Evolutionary conservation across 2,329 filamentous ascomycete genomes (phyloP).

Genomic region (Claviceps lovelessii): DNA sequence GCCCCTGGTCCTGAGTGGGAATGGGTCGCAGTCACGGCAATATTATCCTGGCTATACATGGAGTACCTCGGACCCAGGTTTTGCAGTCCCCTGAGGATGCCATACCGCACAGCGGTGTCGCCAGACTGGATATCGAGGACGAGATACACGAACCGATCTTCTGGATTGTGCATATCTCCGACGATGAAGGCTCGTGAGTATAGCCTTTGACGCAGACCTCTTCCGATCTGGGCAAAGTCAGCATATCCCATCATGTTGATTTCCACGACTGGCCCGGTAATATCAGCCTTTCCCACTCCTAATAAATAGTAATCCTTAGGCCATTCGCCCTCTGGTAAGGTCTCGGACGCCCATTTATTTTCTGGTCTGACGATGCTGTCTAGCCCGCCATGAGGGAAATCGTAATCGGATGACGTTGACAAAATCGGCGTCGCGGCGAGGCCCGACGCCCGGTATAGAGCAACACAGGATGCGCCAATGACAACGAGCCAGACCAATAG

Average conservation of each 20-base stretch:
- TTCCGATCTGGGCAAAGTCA: constrained; percentile 62
- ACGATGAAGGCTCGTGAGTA: constrained; percentile 82
- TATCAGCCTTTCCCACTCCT: constrained; percentile 39
- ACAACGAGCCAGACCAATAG: constrained; percentile 7
- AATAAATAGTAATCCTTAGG: constrained; percentile 26
- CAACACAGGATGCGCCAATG: constrained; percentile 5
- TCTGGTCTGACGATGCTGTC: constrained; percentile 1
- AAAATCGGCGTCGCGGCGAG: constrained; percentile 7
- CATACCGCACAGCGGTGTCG: constrained; percentile 74
- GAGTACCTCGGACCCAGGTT: constrained; percentile 56
- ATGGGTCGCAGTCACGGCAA: constrained; percentile 85
- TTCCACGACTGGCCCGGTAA: constrained; percentile 64
- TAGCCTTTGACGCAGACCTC: constrained; percentile 68
- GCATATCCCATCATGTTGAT: constrained; percentile 87
- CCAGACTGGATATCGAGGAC: constrained; percentile 77
- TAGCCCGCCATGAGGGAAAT: constrained; percentile 1
- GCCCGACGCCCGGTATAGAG: constrained; percentile 8
- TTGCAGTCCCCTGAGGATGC: constrained; percentile 59
- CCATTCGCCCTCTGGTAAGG: constrained; percentile 6
- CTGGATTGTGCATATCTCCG: constrained; percentile 47
- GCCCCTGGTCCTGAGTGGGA: constrained; percentile 80
- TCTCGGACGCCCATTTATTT: constrained; percentile 8
- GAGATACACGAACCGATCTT: constrained; percentile 68
- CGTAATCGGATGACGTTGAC: constrained; percentile 6
- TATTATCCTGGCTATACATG: constrained; percentile 56